Percentiles rank a stretch among this genome's conserved stretches.
Evolutionary conservation across 2,329 filamentous ascomycete species (phyloP).

Genomic region (Bipolaris zeicola): DNA sequence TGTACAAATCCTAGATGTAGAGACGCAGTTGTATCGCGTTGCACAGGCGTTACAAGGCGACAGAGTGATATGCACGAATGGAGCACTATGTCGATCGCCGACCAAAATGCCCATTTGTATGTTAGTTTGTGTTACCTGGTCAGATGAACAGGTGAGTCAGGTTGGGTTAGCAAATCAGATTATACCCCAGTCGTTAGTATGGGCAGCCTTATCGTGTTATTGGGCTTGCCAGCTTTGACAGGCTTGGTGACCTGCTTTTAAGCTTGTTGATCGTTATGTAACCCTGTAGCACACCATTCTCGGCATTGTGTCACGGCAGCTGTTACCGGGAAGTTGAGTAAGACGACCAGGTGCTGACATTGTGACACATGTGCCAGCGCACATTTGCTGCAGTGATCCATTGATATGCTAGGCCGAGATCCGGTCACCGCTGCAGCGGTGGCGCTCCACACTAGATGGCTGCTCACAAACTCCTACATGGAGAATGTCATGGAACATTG

Average conservation of each 20-base stretch:
- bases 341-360: slow-evolving; percentile 10
- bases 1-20: slow-evolving; percentile 13
- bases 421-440: slow-evolving; percentile 5
- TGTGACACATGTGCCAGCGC: slow-evolving; percentile 37
- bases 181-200: background rate
- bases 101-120: slow-evolving; percentile 11
- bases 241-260: slow-evolving; percentile 1
- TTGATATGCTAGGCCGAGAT: slow-evolving; percentile 3
- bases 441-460: slow-evolving; percentile 15
- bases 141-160: background rate
- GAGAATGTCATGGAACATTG: slow-evolving; percentile 1
- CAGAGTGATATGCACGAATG: slow-evolving; percentile 24
- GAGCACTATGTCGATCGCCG: slow-evolving; percentile 19
- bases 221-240: slow-evolving; percentile 6
- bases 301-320: slow-evolving; percentile 25
- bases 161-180: slow-evolving; percentile 1
- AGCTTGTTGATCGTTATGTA: slow-evolving; percentile 4
- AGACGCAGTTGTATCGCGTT: slow-evolving; percentile 26
- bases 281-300: slow-evolving; percentile 26
- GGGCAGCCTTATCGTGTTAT: background rate
- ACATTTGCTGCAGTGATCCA: slow-evolving; percentile 9
- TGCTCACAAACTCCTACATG: slow-evolving; percentile 7
- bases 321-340: slow-evolving; percentile 25
- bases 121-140: slow-evolving; percentile 17
- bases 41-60: slow-evolving; percentile 15